Evolutionary conservation across 2,329 filamentous ascomycete genomes (phyloP), one percentile per base, ranked within the genome.

Genomic region (Fragosphaeria purpurea): DNA sequence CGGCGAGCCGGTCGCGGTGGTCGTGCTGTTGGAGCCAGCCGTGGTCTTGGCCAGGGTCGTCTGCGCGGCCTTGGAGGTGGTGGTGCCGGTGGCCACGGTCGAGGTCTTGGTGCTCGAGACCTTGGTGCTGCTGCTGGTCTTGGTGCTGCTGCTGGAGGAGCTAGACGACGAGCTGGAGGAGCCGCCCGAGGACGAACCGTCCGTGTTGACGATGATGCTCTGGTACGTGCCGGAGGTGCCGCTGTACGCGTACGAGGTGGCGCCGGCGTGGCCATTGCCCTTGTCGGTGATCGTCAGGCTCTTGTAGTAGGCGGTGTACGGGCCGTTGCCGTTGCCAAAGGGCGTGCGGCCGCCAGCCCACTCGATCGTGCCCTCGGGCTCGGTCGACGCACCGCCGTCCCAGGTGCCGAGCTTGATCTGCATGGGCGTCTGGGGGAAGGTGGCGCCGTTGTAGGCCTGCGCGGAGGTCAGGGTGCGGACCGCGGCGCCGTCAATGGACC

Each of bases 401-500:
- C 76, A 80, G 56, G 75, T 74, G 47, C 81, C 79, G 46, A 85
- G 68, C 69, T 81, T 81, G 58, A 84, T 62, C 50, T 77, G 75
- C 76, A 83, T 83, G 8, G 84, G 84, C 1, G 82, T 84, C 66
- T 87, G 84, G 2, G 84, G 84, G 66, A 75, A 88, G 63, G 70
- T 73, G 53, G 68, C 65, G 54, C 77, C 79, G 53, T 75, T 76
- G 46, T 70, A 69, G 50, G 70, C 65, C 7, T 69, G 68, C 44
- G 75, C 69, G 39, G 72, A 60, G 46, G 65, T 65, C 32, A 75
- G 68, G 4, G 69, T 73, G 52, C 77, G 75, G 31, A 74, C 62
- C 31, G 66, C 59, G 5, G 56, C 57, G 52, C 70, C 71, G 59
- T 81, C 72, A 50, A 87, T 75, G 60, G 75, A 71, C 75, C 81